Conservation (phyloP, 2,329 filamentous ascomycete genomes). For the Lanzia echinophila region DNA sequence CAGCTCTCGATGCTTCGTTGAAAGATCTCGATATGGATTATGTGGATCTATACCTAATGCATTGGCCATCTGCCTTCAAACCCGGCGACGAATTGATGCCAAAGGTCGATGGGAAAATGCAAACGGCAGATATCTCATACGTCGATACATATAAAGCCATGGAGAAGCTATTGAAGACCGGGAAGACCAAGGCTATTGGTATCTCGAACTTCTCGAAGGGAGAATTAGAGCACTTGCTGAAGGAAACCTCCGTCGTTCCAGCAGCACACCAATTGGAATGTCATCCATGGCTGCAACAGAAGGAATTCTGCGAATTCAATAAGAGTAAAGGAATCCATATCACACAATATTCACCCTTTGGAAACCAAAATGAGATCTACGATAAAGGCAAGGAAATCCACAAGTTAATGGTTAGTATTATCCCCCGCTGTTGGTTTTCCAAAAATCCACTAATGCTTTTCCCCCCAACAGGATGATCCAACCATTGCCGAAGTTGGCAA, state of each 20-base stretch:
- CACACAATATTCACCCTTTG: constrained; percentile 44
- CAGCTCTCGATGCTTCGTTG: constrained; percentile 63
- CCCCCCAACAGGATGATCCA: constrained; percentile 46
- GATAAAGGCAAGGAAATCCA: constrained; percentile 50
- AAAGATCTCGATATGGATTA: constrained; percentile 71
- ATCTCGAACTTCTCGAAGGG: constrained; percentile 34
- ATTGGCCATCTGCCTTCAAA: constrained; percentile 80
- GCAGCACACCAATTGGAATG: constrained; percentile 55
- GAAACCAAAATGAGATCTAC: constrained; percentile 55
- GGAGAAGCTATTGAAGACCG: constrained; percentile 56
- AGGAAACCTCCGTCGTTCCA: constrained; percentile 40
- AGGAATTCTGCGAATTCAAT: constrained; percentile 45
- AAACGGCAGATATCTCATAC: constrained; percentile 43
- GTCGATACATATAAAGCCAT: constrained; percentile 72
- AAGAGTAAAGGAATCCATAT: constrained; percentile 44
- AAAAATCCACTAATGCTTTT: not conserved
- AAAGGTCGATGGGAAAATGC: constrained; percentile 32
- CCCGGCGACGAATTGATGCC: constrained; percentile 44
- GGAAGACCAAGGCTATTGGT: constrained; percentile 47
- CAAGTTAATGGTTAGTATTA: constrained; percentile 36
- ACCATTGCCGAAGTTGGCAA: constrained; percentile 47
- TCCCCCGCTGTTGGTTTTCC: no score
- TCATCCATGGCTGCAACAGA: constrained; percentile 51
- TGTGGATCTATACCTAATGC: constrained; percentile 74
- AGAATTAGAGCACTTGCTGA: constrained; percentile 33